These are phyloP conservation scores for Penicillium cataractarum DNA, from an alignment of 495 filamentous ascomycete genomes.

Conservation along the genomic window DNA sequence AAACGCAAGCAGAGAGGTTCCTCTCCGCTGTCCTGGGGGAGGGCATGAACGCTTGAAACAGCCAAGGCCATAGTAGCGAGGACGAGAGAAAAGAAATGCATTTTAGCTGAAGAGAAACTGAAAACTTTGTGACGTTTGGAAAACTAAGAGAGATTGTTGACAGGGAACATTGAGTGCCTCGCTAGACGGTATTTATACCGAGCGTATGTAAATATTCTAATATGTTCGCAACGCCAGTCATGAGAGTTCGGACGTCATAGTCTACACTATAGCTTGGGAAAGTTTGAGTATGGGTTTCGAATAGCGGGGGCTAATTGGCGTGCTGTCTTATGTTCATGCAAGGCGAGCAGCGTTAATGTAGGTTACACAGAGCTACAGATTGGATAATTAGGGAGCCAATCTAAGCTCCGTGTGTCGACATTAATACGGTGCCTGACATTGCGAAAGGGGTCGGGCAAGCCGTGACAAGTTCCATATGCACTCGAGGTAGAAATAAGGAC, in stretches of 20 bases:
- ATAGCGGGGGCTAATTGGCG: background rate
- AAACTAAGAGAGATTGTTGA: background rate
- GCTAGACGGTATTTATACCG: background rate
- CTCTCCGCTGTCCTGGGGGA: background rate
- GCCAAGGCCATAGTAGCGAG: background rate
- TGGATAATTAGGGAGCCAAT: background rate
- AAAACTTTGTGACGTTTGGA: too few relatives aligned
- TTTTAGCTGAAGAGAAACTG: too few relatives aligned
- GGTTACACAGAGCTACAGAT: background rate
- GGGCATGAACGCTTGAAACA: background rate
- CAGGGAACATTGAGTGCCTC: background rate
- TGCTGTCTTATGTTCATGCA: background rate
- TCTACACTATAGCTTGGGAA: background rate
- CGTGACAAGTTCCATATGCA: background rate
- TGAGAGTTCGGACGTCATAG: too few relatives aligned
- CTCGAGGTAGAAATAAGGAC: background rate
- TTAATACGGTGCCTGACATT: background rate
- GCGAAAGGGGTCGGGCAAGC: background rate
- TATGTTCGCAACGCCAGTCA: background rate
- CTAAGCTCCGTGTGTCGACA: background rate
- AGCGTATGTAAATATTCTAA: background rate
- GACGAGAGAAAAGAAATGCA: background rate
- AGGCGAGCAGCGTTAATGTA: background rate
- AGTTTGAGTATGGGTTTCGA: too few relatives aligned
- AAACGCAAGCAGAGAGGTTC: background rate